These are phyloP conservation scores for Pleurotus pulmonarius DNA, from an alignment of 768 basidiomycete genomes.

Conservation along the genomic window DNA sequence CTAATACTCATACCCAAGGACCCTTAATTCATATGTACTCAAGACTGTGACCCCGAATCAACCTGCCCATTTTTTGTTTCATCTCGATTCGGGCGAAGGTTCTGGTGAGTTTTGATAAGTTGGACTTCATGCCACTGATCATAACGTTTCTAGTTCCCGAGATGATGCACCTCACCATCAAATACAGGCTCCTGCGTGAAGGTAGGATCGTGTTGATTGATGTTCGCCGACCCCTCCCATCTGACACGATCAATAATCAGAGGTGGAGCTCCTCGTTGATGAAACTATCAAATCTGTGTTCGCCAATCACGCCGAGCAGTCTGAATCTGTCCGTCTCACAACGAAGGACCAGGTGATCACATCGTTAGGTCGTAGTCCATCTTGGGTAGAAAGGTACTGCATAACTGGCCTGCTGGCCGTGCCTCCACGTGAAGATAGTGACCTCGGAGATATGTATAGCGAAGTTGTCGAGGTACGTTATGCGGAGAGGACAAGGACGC, in stretches of 20 bases:
- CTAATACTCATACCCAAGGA: background rate
- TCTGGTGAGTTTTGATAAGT: slow-evolving; percentile 41
- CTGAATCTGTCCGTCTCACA: background rate
- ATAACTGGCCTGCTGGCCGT: slow-evolving; percentile 68
- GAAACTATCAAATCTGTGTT: slow-evolving; percentile 41
- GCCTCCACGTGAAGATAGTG: slow-evolving; percentile 34
- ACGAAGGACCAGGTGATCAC: slow-evolving; percentile 40
- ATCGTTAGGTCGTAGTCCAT: slow-evolving; percentile 56
- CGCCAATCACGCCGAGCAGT: slow-evolving; percentile 18
- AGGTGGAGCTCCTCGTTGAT: slow-evolving; percentile 64
- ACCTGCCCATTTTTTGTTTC: slow-evolving; percentile 79
- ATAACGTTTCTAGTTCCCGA: slow-evolving; percentile 46
- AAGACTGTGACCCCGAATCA: slow-evolving; percentile 77
- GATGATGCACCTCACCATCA: slow-evolving; percentile 58
- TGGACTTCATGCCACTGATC: slow-evolving; percentile 9
- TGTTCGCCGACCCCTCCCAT: no score
- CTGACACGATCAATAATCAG: slow-evolving; percentile 27
- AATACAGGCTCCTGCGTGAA: slow-evolving; percentile 79
- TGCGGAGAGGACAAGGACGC: background rate
- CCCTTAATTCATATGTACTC: background rate
- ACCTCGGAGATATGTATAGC: slow-evolving; percentile 25
- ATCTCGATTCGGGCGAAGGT: slow-evolving; percentile 60
- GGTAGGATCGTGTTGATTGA: slow-evolving; percentile 38
- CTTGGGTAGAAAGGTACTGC: slow-evolving; percentile 69
- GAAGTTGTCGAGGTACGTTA: slow-evolving; percentile 28